These are phyloP conservation scores for Tetraselmis striata DNA, from an alignment of 139 green algal species.

Conservation along the genomic window DNA sequence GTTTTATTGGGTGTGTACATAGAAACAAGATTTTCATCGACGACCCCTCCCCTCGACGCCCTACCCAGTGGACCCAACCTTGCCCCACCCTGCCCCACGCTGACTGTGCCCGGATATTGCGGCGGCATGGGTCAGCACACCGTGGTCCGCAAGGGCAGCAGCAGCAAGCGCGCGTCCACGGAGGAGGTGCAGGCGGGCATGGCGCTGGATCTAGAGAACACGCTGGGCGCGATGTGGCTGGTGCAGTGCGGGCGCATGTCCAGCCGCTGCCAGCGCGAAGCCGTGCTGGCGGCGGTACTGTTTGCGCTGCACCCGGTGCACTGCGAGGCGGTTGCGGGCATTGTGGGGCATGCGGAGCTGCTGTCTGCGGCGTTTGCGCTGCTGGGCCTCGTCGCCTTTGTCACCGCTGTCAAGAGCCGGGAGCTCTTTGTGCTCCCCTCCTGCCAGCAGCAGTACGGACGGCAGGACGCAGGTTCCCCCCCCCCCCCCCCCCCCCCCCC, in stretches of 20 bases:
- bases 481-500: too few relatives aligned
- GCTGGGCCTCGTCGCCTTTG: conserved; percentile 10
- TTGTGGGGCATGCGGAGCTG: conserved; percentile 71
- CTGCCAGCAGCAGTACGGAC: neutral
- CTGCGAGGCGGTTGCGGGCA: conserved; percentile 67
- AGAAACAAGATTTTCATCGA: too few relatives aligned
- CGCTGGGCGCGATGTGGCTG: neutral
- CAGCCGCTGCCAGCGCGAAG: conserved; percentile 20
- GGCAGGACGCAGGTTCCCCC: neutral
- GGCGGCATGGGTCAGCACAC: too few relatives aligned
- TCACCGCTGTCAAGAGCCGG: neutral
- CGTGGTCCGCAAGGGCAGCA: neutral
- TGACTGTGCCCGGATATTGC: too few relatives aligned
- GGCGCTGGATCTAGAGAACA: neutral
- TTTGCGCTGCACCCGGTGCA: conserved; percentile 70
- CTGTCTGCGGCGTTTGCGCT: conserved; percentile 45
- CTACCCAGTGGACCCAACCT: too few relatives aligned
- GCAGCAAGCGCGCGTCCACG: neutral
- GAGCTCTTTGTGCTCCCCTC: neutral
- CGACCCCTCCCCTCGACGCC: too few relatives aligned
- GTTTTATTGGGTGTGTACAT: too few relatives aligned
- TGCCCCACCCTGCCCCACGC: too few relatives aligned
- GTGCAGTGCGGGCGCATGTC: neutral
- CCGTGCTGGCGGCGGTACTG: conserved; percentile 37
- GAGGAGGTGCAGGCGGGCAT: neutral